These are phyloP conservation scores for Mortierella hygrophila DNA, from an alignment of 192 early-diverging fungal species.

Conservation along the genomic window DNA sequence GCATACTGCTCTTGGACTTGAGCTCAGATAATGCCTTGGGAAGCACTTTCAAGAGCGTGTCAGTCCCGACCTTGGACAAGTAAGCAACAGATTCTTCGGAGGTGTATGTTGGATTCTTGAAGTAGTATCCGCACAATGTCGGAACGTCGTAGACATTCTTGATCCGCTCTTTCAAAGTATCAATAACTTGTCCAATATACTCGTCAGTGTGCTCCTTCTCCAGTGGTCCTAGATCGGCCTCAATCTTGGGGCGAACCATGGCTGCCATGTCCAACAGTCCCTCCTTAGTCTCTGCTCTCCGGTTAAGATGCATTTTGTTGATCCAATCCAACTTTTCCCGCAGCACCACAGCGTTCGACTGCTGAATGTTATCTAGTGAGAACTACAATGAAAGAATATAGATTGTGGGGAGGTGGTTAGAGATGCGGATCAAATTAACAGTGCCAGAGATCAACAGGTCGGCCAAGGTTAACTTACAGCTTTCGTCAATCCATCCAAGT, in stretches of 20 bases:
- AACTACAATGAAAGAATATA: slow-evolving; percentile 58
- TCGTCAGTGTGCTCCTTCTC: slow-evolving; percentile 30
- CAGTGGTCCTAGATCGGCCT: slow-evolving; percentile 25
- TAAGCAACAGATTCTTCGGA: slow-evolving; percentile 57
- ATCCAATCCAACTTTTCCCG: slow-evolving; percentile 80
- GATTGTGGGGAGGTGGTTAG: background rate
- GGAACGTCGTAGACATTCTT: slow-evolving; percentile 69
- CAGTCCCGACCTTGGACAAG: slow-evolving; percentile 51
- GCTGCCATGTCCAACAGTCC: slow-evolving; percentile 59
- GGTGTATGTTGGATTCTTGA: slow-evolving; percentile 62
- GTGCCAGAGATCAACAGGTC: background rate
- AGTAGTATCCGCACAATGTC: slow-evolving; percentile 65
- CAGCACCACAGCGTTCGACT: slow-evolving; percentile 73
- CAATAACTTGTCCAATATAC: slow-evolving; percentile 62
- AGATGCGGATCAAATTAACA: background rate
- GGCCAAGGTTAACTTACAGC: slow-evolving; percentile 53
- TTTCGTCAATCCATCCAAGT: slow-evolving; percentile 68
- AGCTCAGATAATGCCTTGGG: slow-evolving; percentile 17
- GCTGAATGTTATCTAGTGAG: slow-evolving; percentile 68
- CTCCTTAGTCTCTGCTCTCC: slow-evolving; percentile 54
- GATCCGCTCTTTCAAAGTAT: slow-evolving; percentile 69
- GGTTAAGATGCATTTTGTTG: slow-evolving; percentile 77
- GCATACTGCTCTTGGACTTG: slow-evolving; percentile 17
- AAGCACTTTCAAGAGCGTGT: slow-evolving; percentile 41
- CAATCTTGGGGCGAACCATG: slow-evolving; percentile 49